Conservation (phyloP, 2,329 filamentous ascomycete species). For the Gnomoniopsis smithogilvyi region DNA sequence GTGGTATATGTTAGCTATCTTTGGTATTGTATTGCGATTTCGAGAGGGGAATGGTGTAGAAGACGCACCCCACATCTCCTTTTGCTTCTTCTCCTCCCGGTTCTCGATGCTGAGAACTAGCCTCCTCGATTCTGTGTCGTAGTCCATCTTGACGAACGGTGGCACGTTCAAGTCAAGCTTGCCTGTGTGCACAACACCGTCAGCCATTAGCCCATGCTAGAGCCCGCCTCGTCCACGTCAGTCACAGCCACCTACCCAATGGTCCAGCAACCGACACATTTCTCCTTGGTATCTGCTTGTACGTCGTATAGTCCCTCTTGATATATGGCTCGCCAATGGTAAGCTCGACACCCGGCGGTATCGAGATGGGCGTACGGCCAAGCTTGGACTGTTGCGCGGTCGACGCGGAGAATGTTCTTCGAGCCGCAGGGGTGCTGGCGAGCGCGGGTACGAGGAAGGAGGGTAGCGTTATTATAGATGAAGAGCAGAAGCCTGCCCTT, state of each 20-base stretch:
- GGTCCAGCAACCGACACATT: conserved; percentile 78
- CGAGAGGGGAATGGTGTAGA: neutral
- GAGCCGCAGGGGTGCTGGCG: conserved; percentile 29
- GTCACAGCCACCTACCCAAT: conserved; percentile 53
- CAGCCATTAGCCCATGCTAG: conserved; percentile 16
- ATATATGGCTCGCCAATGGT: conserved; percentile 60
- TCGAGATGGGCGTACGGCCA: conserved; percentile 73
- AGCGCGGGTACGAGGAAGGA: conserved; percentile 72
- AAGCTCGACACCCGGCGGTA: conserved; percentile 82
- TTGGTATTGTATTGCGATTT: neutral
- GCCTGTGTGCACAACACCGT: conserved; percentile 42
- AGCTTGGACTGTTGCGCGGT: conserved; percentile 72
- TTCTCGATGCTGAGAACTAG: conserved; percentile 70
- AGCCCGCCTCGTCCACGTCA: neutral
- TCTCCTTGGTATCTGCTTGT: conserved; percentile 59
- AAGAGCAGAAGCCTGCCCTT: conserved; percentile 51
- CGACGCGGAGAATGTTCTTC: conserved; percentile 70
- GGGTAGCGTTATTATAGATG: conserved; percentile 55
- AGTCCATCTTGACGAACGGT: conserved; percentile 68
- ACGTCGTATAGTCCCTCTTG: conserved; percentile 54
- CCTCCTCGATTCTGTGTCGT: conserved; percentile 61
- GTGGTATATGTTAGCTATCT: conserved; percentile 21
- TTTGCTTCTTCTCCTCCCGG: conserved; percentile 66
- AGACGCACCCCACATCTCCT: conserved; percentile 86
- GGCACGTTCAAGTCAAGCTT: conserved; percentile 77